Base-by-base conservation (phyloP, 306 rosid genomes). In the Begonia loranthoides region DNA sequence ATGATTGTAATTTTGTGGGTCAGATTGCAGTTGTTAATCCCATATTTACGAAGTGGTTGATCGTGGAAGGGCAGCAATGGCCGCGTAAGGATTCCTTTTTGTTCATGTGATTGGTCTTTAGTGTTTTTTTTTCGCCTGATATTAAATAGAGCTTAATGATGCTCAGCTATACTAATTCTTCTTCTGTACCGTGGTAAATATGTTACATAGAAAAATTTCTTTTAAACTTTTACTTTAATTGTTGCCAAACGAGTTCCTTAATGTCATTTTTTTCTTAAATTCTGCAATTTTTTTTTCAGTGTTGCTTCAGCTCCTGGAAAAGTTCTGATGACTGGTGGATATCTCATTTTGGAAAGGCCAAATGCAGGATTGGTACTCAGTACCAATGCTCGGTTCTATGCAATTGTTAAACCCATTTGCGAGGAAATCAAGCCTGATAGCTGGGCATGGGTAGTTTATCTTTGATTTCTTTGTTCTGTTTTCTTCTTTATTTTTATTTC, bases 261-360 rank as follows among this genome's bases (percentile, higher is more conserved):
- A 28, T 28, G 9, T 28, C 8, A 28, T 28, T 28, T 28, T 28
- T 28, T 28, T 28, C 36, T 4, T 28, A 4, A 4, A 7, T 41
- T 16, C 15, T 21, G 56, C 38, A 64, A 56, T 28, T 36, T 57
- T 8, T 1, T 24, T 16, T 51, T 34, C 73, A 83, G 88, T 49
- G 81, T 77, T 62, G 75, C 80, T 70, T 85, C 95, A 48, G 85
- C 95, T 66, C 93, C 95, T 10, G 95, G 93, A 46, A 85, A 85
- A 67, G 95, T 85, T 44, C 55, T 85, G 56, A 61, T 85, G 60
- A 74, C 83, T 0, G 95, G 95, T 10, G 95, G 93, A 17, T 85
- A 81, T 63, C 87, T 85, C 40, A 67, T 85, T 51, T 45, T 86
- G 44, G 95, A 86, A 68, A 70, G 85, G 69, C 93, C 93, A 15